Evolutionary conservation across 495 filamentous ascomycete species (phyloP).

Genomic region (Chlorociboria aeruginascens): DNA sequence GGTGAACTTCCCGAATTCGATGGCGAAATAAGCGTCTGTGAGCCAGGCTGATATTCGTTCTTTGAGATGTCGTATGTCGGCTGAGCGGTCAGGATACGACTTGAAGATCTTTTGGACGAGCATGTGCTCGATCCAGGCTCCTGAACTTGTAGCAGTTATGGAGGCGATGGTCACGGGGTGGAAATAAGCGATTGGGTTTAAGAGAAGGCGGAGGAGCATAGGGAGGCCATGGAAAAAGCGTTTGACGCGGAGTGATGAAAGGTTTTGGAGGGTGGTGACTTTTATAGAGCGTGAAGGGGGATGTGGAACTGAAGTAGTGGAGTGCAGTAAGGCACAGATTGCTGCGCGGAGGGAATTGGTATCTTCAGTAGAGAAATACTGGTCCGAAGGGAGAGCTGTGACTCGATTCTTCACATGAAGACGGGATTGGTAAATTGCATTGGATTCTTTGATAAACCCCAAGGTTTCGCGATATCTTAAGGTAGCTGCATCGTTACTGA

Average conservation of each 20-base stretch:
- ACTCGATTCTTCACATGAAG: conserved; percentile 11
- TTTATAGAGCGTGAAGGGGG: conserved; percentile 23
- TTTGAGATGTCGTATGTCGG: conserved; percentile 22
- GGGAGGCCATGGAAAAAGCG: conserved; percentile 25
- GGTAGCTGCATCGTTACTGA: conserved; percentile 22
- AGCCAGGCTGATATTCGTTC: conserved; percentile 22
- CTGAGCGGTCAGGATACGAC: conserved; percentile 18
- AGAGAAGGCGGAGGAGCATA: conserved; percentile 22
- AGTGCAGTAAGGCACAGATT: conserved; percentile 23
- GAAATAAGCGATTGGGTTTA: conserved; percentile 23
- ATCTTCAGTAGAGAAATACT: conserved; percentile 12
- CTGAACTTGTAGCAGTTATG: conserved; percentile 24
- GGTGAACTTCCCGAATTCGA: conserved; percentile 18
- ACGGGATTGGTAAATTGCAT: conserved; percentile 13
- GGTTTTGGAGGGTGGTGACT: conserved; percentile 24
- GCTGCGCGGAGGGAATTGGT: conserved; percentile 19
- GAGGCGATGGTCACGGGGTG: conserved; percentile 24
- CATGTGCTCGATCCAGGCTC: conserved; percentile 21
- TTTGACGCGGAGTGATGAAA: conserved; percentile 18
- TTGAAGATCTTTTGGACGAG: conserved; percentile 24
- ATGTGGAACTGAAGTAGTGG: conserved; percentile 24
- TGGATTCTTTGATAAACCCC: conserved; percentile 19
- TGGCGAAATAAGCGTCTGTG: conserved; percentile 25
- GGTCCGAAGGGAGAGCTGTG: neutral
- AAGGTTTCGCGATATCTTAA: conserved; percentile 20